Conservation (phyloP, 768 basidiomycete genomes). For the Lentinula guzmanii region DNA sequence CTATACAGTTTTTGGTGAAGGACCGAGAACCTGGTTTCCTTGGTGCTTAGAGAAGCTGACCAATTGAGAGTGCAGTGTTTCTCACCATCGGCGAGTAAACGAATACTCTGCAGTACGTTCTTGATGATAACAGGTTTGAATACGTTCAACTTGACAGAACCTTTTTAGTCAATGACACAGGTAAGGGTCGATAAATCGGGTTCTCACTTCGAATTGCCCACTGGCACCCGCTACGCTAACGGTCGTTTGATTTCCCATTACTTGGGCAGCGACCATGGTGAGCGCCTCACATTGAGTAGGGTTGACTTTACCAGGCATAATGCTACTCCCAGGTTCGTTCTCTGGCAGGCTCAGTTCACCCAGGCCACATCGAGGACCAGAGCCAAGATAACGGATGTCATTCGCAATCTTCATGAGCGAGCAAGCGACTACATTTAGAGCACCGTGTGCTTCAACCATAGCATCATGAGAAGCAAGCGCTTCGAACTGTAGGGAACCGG, state of each 20-base stretch:
- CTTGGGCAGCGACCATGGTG: slow-evolving; percentile 98
- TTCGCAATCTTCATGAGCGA: slow-evolving; percentile 99
- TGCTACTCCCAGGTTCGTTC: slow-evolving; percentile 98
- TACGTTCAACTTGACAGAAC: slow-evolving; percentile 72
- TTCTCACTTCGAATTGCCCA: slow-evolving; percentile 90
- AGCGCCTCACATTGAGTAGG: slow-evolving; percentile 98
- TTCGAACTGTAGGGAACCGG: slow-evolving; percentile 63
- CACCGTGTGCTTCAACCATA: slow-evolving; percentile 94
- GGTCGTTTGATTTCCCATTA: slow-evolving; percentile 94
- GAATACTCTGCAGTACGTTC: slow-evolving; percentile 94
- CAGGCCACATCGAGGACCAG: slow-evolving; percentile 95
- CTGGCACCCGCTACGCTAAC: slow-evolving; percentile 91
- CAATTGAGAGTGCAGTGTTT: not conserved
- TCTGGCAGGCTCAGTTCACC: slow-evolving; percentile 94
- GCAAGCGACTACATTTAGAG: slow-evolving; percentile 92
- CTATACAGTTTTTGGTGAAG: slow-evolving; percentile 95
- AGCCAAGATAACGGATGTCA: slow-evolving; percentile 96
- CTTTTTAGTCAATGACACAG: slow-evolving; percentile 5
- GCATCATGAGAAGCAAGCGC: slow-evolving; percentile 98
- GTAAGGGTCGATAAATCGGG: not conserved
- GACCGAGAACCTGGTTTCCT: slow-evolving; percentile 64
- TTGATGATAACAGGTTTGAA: slow-evolving; percentile 99
- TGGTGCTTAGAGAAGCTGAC: no score
- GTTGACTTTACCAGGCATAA: slow-evolving; percentile 99
- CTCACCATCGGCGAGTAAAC: slow-evolving; percentile 86